phyloP scores from a whole-genome alignment of 345 rosid genomes.

The Syzygium aromaticum region DNA sequence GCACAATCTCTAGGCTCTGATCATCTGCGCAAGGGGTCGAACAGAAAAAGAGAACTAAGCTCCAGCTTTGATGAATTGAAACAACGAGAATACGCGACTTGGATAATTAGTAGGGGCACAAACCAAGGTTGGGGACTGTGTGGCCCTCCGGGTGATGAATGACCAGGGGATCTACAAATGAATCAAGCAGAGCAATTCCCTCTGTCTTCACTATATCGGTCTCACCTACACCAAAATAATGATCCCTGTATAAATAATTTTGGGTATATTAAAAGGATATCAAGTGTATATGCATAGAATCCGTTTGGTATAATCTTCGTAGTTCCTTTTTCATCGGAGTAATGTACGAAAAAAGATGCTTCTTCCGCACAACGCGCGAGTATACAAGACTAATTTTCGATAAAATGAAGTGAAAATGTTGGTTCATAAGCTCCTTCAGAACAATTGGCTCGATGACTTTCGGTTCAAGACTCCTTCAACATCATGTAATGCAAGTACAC shows the following conservation, averaged over 20 bases:
- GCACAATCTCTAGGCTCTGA: neutral
- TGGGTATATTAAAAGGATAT: neutral
- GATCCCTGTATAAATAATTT: too few relatives aligned
- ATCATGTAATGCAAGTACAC: neutral
- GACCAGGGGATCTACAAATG: conserved; percentile 18
- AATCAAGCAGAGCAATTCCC: neutral
- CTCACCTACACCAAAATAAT: neutral
- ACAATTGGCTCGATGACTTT: neutral
- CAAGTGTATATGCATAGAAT: too few relatives aligned
- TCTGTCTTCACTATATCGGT: conserved; percentile 9
- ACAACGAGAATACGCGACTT: too few relatives aligned
- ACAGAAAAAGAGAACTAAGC: neutral
- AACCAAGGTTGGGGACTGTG: conserved; percentile 7
- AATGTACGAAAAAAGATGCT: neutral
- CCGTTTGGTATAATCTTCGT: neutral
- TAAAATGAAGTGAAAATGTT: neutral
- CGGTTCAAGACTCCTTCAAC: neutral
- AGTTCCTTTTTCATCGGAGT: too few relatives aligned
- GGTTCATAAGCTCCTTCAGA: neutral
- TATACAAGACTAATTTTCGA: neutral
- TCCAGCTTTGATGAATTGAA: neutral
- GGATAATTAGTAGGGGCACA: neutral
- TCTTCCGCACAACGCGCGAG: neutral
- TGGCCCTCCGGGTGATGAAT: conserved; percentile 14
- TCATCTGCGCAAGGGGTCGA: neutral